These are phyloP conservation scores for Groenewaldozyma tartarivorans DNA, from an alignment of 805 yeast species.

Conservation along the genomic window DNA sequence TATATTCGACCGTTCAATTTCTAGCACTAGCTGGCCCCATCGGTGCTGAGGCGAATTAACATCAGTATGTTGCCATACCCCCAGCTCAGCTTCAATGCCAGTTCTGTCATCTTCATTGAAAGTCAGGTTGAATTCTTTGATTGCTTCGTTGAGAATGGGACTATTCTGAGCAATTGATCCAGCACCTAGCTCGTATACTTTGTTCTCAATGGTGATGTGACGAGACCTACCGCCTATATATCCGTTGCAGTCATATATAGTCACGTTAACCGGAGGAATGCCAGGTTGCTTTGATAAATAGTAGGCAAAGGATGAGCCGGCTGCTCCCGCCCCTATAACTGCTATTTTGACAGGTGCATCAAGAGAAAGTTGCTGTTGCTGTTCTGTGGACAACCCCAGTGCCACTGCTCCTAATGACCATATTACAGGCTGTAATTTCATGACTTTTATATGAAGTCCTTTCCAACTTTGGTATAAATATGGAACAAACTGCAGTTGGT, in stretches of 20 bases:
- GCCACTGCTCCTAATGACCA: too few relatives aligned
- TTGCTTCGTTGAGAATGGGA: conserved; percentile 31
- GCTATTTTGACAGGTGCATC: conserved; percentile 30
- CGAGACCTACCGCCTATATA: conserved; percentile 41
- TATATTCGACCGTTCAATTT: background rate
- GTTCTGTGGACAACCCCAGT: too few relatives aligned
- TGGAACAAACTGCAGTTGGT: too few relatives aligned
- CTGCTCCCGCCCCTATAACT: conserved; percentile 44
- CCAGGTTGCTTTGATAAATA: conserved; percentile 33
- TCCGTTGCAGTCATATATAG: conserved; percentile 32
- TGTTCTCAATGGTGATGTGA: conserved; percentile 27
- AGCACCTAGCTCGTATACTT: conserved; percentile 37
- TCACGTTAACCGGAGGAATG: conserved; percentile 27
- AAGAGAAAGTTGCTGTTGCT: too few relatives aligned
- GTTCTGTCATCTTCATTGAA: background rate
- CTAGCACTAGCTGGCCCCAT: background rate
- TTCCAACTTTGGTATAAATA: too few relatives aligned
- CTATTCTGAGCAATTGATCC: conserved; percentile 36
- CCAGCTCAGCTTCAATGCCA: background rate
- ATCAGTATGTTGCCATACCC: conserved; percentile 1
- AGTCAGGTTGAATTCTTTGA: conserved; percentile 28
- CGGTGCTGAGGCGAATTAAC: too few relatives aligned
- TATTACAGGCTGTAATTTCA: too few relatives aligned
- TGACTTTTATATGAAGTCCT: too few relatives aligned
- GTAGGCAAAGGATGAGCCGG: conserved; percentile 40